Evolutionary conservation across 2,329 filamentous ascomycete genomes (phyloP).

Genomic region (Neospermospora avenae): DNA sequence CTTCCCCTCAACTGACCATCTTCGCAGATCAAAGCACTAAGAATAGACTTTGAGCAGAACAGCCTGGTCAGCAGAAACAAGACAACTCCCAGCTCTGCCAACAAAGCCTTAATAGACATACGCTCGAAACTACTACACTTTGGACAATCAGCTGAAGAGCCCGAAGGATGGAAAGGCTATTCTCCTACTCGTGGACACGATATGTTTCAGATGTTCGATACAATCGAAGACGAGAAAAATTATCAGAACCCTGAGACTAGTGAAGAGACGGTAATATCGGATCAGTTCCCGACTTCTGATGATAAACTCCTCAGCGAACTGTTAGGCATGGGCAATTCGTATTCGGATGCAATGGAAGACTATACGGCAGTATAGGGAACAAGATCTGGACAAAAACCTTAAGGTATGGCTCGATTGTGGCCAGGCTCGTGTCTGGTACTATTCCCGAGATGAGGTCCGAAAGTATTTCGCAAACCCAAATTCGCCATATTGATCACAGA

Average conservation of each 20-base stretch:
- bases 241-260: neutral
- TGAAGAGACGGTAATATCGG: neutral
- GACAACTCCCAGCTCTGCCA: neutral
- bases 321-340: conserved; percentile 1
- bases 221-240: neutral
- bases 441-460: no score
- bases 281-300: neutral
- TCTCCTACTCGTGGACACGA: neutral
- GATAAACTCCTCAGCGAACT: conserved; percentile 1
- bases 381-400: neutral
- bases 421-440: no score
- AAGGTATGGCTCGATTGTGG: no score
- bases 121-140: conserved; percentile 5
- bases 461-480: no score
- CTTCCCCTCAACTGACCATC: no score
- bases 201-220: neutral
- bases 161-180: conserved; percentile 3
- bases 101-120: neutral
- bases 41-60: conserved; percentile 7
- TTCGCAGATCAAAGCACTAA: neutral
- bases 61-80: conserved; percentile 2
- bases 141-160: neutral
- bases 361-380: neutral
- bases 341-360: neutral
- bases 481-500: no score